Percentiles rank a stretch among this genome's conserved stretches.
Conservation (phyloP, 208 protist genomes). For the Angomonas desouzai region DNA sequence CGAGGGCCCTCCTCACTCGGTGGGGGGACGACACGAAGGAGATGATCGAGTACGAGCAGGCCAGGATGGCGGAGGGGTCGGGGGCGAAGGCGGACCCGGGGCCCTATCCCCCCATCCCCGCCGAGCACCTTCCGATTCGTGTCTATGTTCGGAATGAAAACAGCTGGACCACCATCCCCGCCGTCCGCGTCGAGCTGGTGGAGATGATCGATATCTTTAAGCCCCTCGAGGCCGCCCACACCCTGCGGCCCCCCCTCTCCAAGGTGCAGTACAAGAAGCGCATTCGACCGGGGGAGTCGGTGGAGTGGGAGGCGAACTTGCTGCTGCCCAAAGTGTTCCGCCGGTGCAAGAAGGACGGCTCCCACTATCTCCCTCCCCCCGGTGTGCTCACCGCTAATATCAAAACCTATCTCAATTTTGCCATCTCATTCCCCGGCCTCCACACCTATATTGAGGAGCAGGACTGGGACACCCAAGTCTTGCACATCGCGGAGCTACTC, state of each 20-base stretch:
- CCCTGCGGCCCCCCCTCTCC: constrained; percentile 31
- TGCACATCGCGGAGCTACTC: constrained; percentile 49
- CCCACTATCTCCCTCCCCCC: constrained; percentile 29
- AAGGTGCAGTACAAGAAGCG: constrained; percentile 43
- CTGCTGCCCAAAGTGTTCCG: constrained; percentile 39
- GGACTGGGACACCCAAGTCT: constrained; percentile 35
- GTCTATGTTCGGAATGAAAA: constrained; percentile 49
- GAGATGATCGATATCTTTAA: constrained; percentile 56
- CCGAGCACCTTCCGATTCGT: constrained; percentile 35
- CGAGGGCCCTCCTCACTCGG: constrained; percentile 32
- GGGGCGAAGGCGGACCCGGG: neutral
- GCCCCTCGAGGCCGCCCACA: constrained; percentile 38
- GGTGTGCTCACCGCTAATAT: constrained; percentile 56
- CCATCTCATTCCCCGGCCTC: constrained; percentile 47
- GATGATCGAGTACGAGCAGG: neutral
- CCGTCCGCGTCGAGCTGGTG: constrained; percentile 48
- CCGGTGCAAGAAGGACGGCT: constrained; percentile 21
- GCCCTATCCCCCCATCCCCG: constrained; percentile 22
- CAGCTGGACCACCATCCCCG: constrained; percentile 18
- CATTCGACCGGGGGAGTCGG: constrained; percentile 38
- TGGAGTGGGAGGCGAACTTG: constrained; percentile 35
- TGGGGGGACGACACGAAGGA: constrained; percentile 22
- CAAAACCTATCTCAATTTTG: constrained; percentile 30
- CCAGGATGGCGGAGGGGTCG: neutral
- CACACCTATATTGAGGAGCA: constrained; percentile 50